phyloP scores from a whole-genome alignment of 2,329 filamentous ascomycete species.

The Clonostachys solani region DNA sequence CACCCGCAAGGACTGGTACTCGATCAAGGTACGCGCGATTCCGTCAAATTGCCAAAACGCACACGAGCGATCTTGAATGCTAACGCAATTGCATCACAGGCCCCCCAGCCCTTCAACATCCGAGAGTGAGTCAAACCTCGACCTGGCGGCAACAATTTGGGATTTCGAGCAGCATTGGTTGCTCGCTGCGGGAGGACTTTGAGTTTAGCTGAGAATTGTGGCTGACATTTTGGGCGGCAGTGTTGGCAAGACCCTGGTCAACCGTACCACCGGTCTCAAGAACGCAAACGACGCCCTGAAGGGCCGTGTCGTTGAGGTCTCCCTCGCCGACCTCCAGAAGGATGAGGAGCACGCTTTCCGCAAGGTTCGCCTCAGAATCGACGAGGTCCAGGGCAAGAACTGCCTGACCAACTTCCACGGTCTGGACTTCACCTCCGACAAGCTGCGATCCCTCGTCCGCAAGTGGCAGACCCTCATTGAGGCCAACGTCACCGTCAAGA shows the following conservation, averaged over 20 bases:
- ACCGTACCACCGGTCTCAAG: constrained; percentile 99
- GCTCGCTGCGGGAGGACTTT: too few species aligned
- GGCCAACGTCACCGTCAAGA: constrained; percentile 99
- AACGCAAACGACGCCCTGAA: constrained; percentile 99
- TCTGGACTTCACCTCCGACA: constrained; percentile 99
- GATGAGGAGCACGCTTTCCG: constrained; percentile 99
- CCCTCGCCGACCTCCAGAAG: constrained; percentile 97
- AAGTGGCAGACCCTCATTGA: constrained; percentile 99
- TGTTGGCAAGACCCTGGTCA: constrained; percentile 99
- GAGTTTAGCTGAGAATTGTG: too few species aligned
- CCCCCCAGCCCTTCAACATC: constrained; percentile 90
- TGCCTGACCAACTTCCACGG: constrained; percentile 99
- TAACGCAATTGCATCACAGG: constrained; percentile 42
- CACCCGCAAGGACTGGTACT: constrained; percentile 98
- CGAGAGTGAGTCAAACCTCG: constrained; percentile 72
- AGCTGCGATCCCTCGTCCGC: constrained; percentile 97
- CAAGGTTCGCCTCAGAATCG: constrained; percentile 98
- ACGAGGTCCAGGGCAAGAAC: constrained; percentile 99
- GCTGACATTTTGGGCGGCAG: constrained; percentile 39
- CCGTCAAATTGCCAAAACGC: background rate
- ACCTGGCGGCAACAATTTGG: too few species aligned
- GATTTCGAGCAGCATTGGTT: too few species aligned
- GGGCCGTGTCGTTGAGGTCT: constrained; percentile 98
- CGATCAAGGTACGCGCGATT: constrained; percentile 69
- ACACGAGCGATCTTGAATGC: background rate